A percentile compares a stretch with the other conserved stretches of the same genome.
Conservation (phyloP, 352 stramenopile species). For the Pythium biforme region DNA sequence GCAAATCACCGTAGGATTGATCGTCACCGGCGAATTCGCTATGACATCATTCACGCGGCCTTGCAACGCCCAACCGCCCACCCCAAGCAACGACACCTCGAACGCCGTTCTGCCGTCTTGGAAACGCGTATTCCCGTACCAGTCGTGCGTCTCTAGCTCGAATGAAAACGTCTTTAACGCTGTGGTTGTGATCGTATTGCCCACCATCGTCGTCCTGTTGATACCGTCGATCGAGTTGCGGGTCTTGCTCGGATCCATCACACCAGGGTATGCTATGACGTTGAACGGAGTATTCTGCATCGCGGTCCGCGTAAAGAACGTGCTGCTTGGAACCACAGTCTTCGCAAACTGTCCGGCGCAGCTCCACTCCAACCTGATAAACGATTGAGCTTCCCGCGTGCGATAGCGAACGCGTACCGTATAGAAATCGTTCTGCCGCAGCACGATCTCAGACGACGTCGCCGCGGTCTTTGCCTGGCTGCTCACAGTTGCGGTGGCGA, state of each 20-base stretch:
- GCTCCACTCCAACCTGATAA: constrained; percentile 82
- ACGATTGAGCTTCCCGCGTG: constrained; percentile 77
- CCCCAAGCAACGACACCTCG: constrained; percentile 80
- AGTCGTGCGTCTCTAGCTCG: constrained; percentile 76
- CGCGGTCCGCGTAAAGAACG: constrained; percentile 41
- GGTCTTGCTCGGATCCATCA: constrained; percentile 52
- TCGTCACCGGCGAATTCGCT: constrained; percentile 29
- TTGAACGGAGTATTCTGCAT: constrained; percentile 54
- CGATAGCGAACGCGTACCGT: constrained; percentile 81
- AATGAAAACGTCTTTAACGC: constrained; percentile 65
- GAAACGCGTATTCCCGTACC: constrained; percentile 78
- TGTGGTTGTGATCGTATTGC: constrained; percentile 27
- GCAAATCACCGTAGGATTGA: constrained; percentile 58
- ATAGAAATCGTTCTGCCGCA: constrained; percentile 66
- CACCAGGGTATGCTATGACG: constrained; percentile 75
- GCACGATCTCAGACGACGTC: constrained; percentile 13
- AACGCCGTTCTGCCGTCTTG: constrained; percentile 83
- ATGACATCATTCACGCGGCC: constrained; percentile 86
- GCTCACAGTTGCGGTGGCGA: constrained; percentile 22
- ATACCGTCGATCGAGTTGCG: constrained; percentile 64
- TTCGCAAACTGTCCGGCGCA: constrained; percentile 35
- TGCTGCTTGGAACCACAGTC: constrained; percentile 23
- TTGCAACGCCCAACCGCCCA: constrained; percentile 80
- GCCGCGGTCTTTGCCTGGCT: constrained; percentile 12
- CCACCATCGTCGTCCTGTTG: constrained; percentile 29